Conservation (phyloP, 305 asterid genomes). For the Fraxinus floribunda region DNA sequence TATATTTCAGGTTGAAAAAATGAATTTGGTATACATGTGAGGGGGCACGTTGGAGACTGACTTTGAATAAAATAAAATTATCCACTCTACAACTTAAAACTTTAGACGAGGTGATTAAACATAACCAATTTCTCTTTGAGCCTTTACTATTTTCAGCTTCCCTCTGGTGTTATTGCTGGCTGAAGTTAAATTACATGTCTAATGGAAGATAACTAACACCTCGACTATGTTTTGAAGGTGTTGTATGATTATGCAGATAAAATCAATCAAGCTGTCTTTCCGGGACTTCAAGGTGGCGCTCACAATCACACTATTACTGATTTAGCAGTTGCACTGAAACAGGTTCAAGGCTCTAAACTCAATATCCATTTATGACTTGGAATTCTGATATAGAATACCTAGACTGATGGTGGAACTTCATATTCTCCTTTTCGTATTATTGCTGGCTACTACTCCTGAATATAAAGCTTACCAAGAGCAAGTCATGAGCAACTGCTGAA, state of each 20-base stretch:
- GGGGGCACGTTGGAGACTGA: background rate
- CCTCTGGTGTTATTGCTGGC: background rate
- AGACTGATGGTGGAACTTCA: background rate
- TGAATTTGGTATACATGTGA: background rate
- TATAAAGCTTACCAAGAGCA: conserved; percentile 55
- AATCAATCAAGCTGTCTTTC: conserved; percentile 53
- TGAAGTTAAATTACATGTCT: background rate
- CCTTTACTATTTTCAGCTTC: background rate
- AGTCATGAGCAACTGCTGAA: conserved; percentile 43
- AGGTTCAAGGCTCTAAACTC: conserved; percentile 25
- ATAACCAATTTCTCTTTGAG: background rate
- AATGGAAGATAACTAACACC: background rate
- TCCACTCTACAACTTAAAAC: background rate
- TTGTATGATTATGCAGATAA: conserved; percentile 46
- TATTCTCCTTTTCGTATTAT: background rate
- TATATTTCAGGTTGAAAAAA: background rate
- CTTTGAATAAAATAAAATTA: background rate
- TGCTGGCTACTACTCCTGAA: conserved; percentile 47
- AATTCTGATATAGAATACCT: background rate
- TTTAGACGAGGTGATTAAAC: background rate
- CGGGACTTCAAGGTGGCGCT: conserved; percentile 60
- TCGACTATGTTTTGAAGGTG: conserved; percentile 29
- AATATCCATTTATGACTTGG: background rate
- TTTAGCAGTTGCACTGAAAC: conserved; percentile 49
- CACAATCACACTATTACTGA: conserved; percentile 54